phyloP scores from a whole-genome alignment of 139 green algal species.

The Haematococcus sp. region DNA sequence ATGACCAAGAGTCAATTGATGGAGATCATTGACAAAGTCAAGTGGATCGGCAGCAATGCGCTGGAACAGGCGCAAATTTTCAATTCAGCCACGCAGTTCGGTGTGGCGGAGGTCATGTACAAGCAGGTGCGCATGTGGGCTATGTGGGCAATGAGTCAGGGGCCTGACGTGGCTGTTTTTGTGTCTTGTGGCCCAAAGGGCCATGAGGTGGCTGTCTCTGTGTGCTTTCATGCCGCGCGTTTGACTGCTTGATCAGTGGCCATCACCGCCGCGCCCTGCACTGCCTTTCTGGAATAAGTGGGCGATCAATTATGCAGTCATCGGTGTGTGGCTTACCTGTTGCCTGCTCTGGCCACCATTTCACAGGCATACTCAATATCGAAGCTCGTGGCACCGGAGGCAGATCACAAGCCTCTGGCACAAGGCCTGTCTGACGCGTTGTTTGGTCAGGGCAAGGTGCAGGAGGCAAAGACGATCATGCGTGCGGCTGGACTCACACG shows the following conservation, averaged over 20 bases:
- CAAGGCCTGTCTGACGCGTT: constrained; percentile 24
- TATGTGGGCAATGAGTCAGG: too few species aligned
- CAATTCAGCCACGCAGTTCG: background rate
- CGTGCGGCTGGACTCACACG: constrained; percentile 12
- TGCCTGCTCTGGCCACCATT: too few species aligned
- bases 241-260: too few species aligned
- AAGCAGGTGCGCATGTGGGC: constrained; percentile 11
- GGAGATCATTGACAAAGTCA: constrained; percentile 23
- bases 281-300: too few species aligned
- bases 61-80: constrained; percentile 16
- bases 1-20: constrained; percentile 20
- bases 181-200: too few species aligned
- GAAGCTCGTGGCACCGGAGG: constrained; percentile 16
- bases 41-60: constrained; percentile 15
- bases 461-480: constrained; percentile 27
- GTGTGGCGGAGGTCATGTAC: constrained; percentile 21
- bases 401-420: constrained; percentile 17
- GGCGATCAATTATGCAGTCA: too few species aligned
- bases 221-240: too few species aligned
- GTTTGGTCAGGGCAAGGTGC: constrained; percentile 30
- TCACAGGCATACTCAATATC: constrained; percentile 19
- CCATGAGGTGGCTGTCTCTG: too few species aligned
- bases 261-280: too few species aligned
- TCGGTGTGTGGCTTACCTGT: too few species aligned
- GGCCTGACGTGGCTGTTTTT: too few species aligned